phyloP scores from a whole-genome alignment of 768 basidiomycete species.

The Panaeolus papilionaceus region DNA sequence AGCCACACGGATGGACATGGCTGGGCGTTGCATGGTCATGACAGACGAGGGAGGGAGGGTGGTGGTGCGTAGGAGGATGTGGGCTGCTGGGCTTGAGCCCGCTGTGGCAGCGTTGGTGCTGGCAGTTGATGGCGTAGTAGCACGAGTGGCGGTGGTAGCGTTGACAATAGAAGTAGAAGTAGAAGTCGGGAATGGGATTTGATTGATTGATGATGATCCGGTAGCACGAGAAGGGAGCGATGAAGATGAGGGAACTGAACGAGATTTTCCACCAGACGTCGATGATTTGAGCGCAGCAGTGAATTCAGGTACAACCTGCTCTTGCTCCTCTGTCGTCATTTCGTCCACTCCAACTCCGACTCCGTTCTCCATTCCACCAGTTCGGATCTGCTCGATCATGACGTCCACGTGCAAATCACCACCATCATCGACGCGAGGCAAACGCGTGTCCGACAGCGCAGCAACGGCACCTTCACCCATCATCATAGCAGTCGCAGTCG shows the following conservation, averaged over 20 bases:
- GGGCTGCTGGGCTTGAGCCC: not conserved
- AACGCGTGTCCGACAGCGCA: not conserved
- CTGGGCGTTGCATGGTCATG: not conserved
- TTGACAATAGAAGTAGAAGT: not conserved
- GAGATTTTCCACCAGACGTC: slow-evolving; percentile 5
- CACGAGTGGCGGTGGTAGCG: not conserved
- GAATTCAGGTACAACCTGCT: slow-evolving; percentile 4
- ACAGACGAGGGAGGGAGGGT: not conserved
- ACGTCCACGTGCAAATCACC: slow-evolving; percentile 3
- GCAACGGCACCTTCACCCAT: not conserved
- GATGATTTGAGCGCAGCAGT: slow-evolving; percentile 8
- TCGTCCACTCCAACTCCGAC: not conserved
- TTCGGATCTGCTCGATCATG: not conserved
- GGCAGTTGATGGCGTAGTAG: not conserved
- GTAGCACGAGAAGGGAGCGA: not conserved
- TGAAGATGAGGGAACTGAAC: not conserved
- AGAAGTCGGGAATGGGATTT: slow-evolving; percentile 7
- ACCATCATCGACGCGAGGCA: slow-evolving; percentile 2
- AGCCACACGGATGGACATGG: not conserved
- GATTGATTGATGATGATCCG: slow-evolving; percentile 2
- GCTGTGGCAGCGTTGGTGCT: not conserved
- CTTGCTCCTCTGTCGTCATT: not conserved
- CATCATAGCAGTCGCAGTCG: not conserved
- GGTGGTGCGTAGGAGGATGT: not conserved
- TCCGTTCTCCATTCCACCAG: not conserved